Evolutionary conservation across 1,284 basidiomycete species (phyloP).

Genomic region (Hymenochaete sp.): DNA sequence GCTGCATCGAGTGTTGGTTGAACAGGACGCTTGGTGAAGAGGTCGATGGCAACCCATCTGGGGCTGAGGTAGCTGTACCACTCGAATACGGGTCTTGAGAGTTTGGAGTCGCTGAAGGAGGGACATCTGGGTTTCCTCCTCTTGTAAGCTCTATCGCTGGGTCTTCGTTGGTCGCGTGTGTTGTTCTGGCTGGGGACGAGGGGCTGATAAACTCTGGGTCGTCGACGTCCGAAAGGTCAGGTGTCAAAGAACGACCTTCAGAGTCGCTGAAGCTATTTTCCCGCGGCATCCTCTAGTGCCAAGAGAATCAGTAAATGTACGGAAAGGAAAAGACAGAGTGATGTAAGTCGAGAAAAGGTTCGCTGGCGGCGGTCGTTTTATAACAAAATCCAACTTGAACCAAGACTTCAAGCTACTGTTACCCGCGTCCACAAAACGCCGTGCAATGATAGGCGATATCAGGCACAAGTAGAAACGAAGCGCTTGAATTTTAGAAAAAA

Average conservation of each 20-base stretch:
- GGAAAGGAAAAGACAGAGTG: no score
- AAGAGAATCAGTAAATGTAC: no score
- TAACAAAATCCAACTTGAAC: no score
- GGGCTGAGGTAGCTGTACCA: neutral
- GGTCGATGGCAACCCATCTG: conserved; percentile 4
- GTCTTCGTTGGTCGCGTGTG: neutral
- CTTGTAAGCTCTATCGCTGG: neutral
- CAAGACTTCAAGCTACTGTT: no score
- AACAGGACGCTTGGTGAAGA: conserved; percentile 8
- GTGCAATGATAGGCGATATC: no score
- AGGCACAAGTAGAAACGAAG: no score
- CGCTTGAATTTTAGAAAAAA: no score
- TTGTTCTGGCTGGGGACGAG: neutral
- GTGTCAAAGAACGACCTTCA: conserved; percentile 49
- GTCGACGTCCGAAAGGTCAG: conserved; percentile 39
- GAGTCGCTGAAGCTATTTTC: conserved; percentile 55
- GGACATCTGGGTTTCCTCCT: neutral
- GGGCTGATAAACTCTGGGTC: conserved; percentile 24
- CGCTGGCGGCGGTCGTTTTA: no score
- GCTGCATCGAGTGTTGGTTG: neutral
- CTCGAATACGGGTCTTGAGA: neutral
- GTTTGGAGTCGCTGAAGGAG: neutral
- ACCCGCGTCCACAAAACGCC: no score
- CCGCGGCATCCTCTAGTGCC: conserved; percentile 7
- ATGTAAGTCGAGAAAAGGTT: no score